These are phyloP conservation scores for Aspergillus heteromorphus DNA, from an alignment of 495 filamentous ascomycete genomes.

Conservation along the genomic window DNA sequence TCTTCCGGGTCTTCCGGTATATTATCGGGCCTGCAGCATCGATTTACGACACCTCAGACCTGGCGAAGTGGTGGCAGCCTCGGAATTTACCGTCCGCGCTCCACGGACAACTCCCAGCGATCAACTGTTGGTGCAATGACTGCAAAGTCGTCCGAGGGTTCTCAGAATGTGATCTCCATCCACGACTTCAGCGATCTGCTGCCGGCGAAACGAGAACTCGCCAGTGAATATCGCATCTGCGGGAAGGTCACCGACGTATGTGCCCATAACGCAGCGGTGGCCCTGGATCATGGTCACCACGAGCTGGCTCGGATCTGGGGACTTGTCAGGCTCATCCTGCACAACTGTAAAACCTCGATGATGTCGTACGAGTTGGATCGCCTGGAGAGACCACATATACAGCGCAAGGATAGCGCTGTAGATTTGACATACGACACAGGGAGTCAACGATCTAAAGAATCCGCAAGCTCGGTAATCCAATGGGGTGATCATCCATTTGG, in stretches of 20 bases:
- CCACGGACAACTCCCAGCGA: conserved; percentile 51
- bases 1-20: conserved; percentile 67
- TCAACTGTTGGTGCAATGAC: conserved; percentile 43
- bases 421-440: conserved; percentile 28
- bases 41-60: conserved; percentile 48
- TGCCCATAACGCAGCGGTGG: conserved; percentile 72
- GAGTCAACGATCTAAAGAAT: conserved; percentile 6
- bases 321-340: conserved; percentile 69
- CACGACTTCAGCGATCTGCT: conserved; percentile 61
- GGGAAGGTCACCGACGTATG: conserved; percentile 75
- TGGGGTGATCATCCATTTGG: conserved; percentile 85
- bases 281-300: conserved; percentile 62
- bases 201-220: conserved; percentile 71
- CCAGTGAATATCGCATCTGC: conserved; percentile 75
- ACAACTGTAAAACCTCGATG: conserved; percentile 59
- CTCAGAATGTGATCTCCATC: conserved; percentile 60
- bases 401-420: conserved; percentile 29
- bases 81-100: conserved; percentile 41
- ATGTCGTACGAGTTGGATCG: conserved; percentile 45
- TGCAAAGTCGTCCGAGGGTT: conserved; percentile 29
- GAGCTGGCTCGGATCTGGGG: conserved; percentile 83
- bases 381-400: conserved; percentile 41
- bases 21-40: conserved; percentile 37
- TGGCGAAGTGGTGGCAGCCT: conserved; percentile 47
- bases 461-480: conserved; percentile 56